A percentile compares a stretch with the other conserved stretches of the same genome.
Conservation (phyloP, 2,329 filamentous ascomycete species). For the Tolypocladium album region DNA sequence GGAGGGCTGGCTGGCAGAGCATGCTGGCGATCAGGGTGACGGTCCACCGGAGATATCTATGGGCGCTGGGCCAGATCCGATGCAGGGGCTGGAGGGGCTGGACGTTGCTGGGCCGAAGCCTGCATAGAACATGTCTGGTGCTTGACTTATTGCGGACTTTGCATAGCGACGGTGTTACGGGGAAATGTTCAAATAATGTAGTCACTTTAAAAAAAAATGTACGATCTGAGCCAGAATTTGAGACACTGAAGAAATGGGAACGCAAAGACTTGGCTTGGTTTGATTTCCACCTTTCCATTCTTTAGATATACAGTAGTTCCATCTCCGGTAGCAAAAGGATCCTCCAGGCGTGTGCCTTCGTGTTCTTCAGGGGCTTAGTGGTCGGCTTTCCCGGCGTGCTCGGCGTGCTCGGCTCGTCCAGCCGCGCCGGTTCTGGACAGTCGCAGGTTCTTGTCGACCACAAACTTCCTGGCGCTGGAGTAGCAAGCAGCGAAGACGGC, state of each 20-base stretch:
- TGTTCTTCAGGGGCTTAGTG: slow-evolving; percentile 15
- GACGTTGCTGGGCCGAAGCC: slow-evolving; percentile 89
- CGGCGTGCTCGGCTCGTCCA: slow-evolving; percentile 19
- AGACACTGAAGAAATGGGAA: not conserved
- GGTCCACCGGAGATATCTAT: slow-evolving; percentile 20
- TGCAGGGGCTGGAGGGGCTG: slow-evolving; percentile 88
- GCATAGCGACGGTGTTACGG: slow-evolving; percentile 38
- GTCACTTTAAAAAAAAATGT: slow-evolving; percentile 5
- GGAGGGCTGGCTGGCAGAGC: slow-evolving; percentile 88
- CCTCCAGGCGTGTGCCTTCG: slow-evolving; percentile 1
- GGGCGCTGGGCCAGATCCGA: slow-evolving; percentile 64
- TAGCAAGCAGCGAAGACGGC: slow-evolving; percentile 73
- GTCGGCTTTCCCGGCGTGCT: slow-evolving; percentile 2
- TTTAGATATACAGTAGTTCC: slow-evolving; percentile 9
- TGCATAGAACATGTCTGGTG: slow-evolving; percentile 35
- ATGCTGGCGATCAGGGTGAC: slow-evolving; percentile 71
- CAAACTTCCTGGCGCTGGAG: slow-evolving; percentile 72
- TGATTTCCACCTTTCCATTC: slow-evolving; percentile 5
- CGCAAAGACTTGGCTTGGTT: not conserved
- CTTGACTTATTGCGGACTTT: slow-evolving; percentile 10
- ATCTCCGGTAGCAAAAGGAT: slow-evolving; percentile 3
- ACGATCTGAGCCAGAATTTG: not conserved
- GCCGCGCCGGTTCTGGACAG: slow-evolving; percentile 57
- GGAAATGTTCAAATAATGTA: slow-evolving; percentile 1
- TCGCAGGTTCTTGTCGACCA: slow-evolving; percentile 85